phyloP scores from a whole-genome alignment of 2,329 filamentous ascomycete species.

The Triangularia verruculosa region DNA sequence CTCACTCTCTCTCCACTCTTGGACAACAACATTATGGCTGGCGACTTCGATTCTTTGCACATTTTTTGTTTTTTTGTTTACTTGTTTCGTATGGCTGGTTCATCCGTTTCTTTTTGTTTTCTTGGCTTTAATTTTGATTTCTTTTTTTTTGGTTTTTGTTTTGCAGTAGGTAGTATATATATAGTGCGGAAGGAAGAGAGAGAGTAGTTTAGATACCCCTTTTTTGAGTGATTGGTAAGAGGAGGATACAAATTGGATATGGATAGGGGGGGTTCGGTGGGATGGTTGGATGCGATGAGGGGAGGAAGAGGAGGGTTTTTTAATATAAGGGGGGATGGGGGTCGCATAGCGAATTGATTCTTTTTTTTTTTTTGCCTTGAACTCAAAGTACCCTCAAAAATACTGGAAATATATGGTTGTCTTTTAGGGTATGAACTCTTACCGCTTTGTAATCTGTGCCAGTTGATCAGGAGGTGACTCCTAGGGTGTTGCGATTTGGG shows the following conservation, averaged over 20 bases:
- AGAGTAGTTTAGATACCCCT: not conserved
- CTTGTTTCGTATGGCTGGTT: constrained; percentile 3
- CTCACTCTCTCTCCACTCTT: not conserved
- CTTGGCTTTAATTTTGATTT: constrained; percentile 4
- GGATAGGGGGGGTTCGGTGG: not conserved
- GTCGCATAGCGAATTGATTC: not conserved
- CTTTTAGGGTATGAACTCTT: no score
- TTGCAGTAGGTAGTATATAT: not conserved
- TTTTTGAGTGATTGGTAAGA: not conserved
- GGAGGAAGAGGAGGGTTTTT: not conserved
- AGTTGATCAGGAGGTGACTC: no score
- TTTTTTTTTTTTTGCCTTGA: not conserved
- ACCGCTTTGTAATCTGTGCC: no score
- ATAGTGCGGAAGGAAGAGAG: not conserved
- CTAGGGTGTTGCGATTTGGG: no score
- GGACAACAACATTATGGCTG: no score
- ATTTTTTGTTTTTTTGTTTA: constrained; percentile 11
- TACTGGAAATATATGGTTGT: no score
- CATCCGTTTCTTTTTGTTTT: constrained; percentile 6
- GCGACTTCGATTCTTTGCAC: constrained; percentile 1
- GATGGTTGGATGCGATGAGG: not conserved
- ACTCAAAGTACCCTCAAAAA: no score
- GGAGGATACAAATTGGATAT: not conserved
- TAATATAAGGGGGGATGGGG: not conserved
- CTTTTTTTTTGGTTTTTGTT: not conserved